phyloP scores from a whole-genome alignment of 2,329 filamentous ascomycete genomes.

The Leptographium wingfieldii region DNA sequence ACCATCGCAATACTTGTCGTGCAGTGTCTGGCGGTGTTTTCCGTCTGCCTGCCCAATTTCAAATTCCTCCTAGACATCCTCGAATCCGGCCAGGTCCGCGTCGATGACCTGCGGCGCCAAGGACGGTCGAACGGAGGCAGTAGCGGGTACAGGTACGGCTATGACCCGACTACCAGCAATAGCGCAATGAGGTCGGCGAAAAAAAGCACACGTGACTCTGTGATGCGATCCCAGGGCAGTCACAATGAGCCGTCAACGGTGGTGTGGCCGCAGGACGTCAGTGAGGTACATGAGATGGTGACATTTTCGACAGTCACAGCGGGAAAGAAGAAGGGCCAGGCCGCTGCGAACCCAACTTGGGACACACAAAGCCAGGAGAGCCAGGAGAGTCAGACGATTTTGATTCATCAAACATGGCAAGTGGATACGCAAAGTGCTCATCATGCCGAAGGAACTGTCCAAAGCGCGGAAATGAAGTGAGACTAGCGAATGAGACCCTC shows the following conservation, averaged over 20 bases:
- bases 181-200: neutral
- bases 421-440: neutral
- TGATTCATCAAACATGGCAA: conserved; percentile 2
- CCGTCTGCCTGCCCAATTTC: conserved; percentile 5
- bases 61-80: conserved; percentile 3
- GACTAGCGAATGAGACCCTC: neutral
- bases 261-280: neutral
- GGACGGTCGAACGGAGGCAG: neutral
- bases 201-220: neutral
- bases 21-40: conserved; percentile 1
- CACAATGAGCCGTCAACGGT: neutral
- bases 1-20: neutral
- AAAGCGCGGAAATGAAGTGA: neutral
- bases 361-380: neutral
- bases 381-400: conserved; percentile 3
- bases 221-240: neutral
- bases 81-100: conserved; percentile 2
- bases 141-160: neutral
- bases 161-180: neutral
- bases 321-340: neutral
- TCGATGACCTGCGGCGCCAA: conserved; percentile 2
- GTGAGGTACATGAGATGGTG: neutral
- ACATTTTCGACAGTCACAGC: neutral
- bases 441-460: neutral
- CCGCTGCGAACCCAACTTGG: neutral